Evolutionary conservation across 768 basidiomycete species (phyloP), one percentile per base, ranked within the genome.

Genomic region (Auricularia sp.): DNA sequence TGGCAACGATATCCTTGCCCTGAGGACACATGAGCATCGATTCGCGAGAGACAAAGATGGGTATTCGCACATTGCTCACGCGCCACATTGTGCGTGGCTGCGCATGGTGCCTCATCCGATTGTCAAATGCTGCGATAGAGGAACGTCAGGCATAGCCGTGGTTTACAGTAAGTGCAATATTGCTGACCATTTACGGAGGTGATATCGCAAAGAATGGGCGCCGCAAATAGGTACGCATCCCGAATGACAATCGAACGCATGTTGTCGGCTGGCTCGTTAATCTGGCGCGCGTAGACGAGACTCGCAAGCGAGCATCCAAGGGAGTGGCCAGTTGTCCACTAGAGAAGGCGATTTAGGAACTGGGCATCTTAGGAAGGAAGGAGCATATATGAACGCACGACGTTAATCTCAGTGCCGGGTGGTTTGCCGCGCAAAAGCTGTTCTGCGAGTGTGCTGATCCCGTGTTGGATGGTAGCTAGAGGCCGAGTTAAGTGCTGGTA

Each of bases 121-220:
- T 69, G 63, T 69, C 65, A 36, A 69, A 69, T 3, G 67, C 67
- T 66, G 29, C 29, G 29, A 29, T 29, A 29, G 29, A 29, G 29
- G 29, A 29, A 29, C 29, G 29, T 29, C 29, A 29, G 29, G 29
- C 29, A 29, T 29, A 29, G 29, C 29, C 29, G 29, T 29, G 29
- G 29, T 29, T 29, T 29, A 29, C 29, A 29, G 29, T 29, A 29
- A 29, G 29, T 2, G 29, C 29, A 29, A 29, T 29, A 29, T 29
- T 29, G 29, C 66, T 33, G 35, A 66, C 67, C 65, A 62, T 67
- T 64, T 5, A 66, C 67, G 18, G 67, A 68, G 21, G 64, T 59
- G 39, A 69, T 65, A 64, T 69, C 68, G 62, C 68, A 69, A 21
- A 68, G 23, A 47, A 70, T 67, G 5, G 69, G 69, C 10, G 68